Base-by-base conservation (phyloP, 2,329 filamentous ascomycete genomes). In the Alternaria novae-zelandiae region DNA sequence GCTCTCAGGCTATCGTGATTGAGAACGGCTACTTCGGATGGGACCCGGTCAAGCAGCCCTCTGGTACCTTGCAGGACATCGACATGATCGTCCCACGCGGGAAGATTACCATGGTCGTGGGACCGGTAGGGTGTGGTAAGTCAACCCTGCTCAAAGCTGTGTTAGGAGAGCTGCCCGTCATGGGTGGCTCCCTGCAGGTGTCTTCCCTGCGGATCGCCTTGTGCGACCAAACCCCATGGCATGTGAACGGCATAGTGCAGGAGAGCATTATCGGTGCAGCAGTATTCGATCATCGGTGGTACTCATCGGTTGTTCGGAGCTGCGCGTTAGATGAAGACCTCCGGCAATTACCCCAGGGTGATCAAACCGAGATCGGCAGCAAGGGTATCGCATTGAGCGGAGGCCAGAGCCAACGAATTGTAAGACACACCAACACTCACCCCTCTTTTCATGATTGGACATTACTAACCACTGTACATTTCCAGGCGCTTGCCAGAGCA, bases 101-200 rank as follows among this genome's bases (percentile, higher is more conserved):
- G 36, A 82, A 81, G 61, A 78, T 85, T 53, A 84, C 82, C 25
- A 82, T 85, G 71, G 70, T 86, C 10, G 78, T 86, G 59, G 85
- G 84, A 15, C 84, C 85, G 15, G 83, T 85, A 23, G 85, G 83
- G 6, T 85, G 82, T 62, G 85, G 85, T 5, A 87, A 87, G 63
- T 86, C 85, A 20, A 85, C 84, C 5, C 69, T 87, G 56, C 68
- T 78, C 17, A 78, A 78, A 58, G 74, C 72, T 32, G 66, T 79
- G 20, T 58, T 78, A 13, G 74, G 76, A 57, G 77, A 79, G 62
- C 63, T 78, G 46, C 72, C 75, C n/a, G 69, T 74, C 30, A 74
- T 75, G 65, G 67, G 68, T 50, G 78, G 78, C 50, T 71, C 70
- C 20, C 60, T 80, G 49, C 70, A 74, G 32, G 57, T 78, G 6